Conservation (phyloP, 202 grass and related monocot genomes). For the Cymbopogon flexuosus region DNA sequence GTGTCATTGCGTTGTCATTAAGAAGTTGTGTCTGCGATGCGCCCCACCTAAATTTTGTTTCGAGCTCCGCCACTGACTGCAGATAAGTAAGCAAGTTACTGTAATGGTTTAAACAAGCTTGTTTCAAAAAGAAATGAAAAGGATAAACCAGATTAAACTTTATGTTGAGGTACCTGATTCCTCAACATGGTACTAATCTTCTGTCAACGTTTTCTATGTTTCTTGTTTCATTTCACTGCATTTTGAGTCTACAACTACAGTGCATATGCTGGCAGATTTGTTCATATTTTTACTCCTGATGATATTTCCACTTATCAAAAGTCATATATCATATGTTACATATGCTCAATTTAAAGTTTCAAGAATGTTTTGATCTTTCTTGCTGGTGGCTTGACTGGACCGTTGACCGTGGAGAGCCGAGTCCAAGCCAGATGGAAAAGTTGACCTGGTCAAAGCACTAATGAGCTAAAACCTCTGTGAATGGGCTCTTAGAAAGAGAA, state of each 20-base stretch:
- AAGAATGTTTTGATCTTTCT: too few relatives aligned
- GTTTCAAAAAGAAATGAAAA: not conserved
- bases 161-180: not conserved
- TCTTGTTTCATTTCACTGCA: not conserved
- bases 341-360: too few relatives aligned
- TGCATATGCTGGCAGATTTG: too few relatives aligned
- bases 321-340: too few relatives aligned
- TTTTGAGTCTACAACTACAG: not conserved
- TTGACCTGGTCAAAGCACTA: slow-evolving; percentile 6
- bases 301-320: too few relatives aligned
- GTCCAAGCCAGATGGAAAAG: not conserved
- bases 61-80: too few relatives aligned
- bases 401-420: slow-evolving; percentile 8
- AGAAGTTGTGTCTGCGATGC: too few relatives aligned
- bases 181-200: not conserved
- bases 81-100: too few relatives aligned
- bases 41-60: too few relatives aligned
- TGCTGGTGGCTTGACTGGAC: slow-evolving; percentile 16
- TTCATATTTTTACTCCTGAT: too few relatives aligned
- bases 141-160: not conserved
- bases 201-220: not conserved
- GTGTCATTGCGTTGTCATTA: too few relatives aligned
- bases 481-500: not conserved
- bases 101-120: not conserved
- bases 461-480: not conserved